Conservation (phyloP, 345 rosid genomes). For the Eucalyptus fibrosa region DNA sequence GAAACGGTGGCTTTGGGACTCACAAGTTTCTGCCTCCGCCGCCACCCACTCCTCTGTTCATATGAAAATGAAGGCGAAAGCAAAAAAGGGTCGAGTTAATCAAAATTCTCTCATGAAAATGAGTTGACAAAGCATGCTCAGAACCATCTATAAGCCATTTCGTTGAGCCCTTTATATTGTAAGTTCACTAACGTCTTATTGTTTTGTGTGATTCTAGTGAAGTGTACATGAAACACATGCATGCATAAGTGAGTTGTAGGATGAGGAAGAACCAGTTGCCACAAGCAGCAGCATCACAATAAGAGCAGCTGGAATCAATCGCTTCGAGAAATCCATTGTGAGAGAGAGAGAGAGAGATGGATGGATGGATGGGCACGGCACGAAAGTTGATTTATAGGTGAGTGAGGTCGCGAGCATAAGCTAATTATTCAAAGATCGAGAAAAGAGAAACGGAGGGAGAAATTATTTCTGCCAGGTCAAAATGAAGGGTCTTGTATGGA, state of each 20-base stretch:
- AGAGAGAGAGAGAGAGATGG: neutral
- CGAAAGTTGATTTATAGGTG: neutral
- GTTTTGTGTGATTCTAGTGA: neutral
- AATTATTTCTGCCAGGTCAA: neutral
- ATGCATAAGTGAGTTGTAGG: neutral
- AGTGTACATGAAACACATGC: neutral
- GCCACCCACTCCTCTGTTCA: too few relatives aligned
- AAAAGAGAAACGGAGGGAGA: neutral
- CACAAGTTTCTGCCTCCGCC: too few relatives aligned
- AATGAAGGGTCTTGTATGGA: neutral
- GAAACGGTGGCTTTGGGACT: too few relatives aligned
- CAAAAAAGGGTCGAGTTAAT: too few relatives aligned
- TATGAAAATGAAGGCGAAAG: too few relatives aligned
- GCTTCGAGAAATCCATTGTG: neutral
- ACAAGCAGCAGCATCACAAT: neutral
- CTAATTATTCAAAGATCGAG: neutral
- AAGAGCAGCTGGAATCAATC: neutral
- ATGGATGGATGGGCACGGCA: neutral
- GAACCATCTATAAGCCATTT: neutral
- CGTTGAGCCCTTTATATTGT: neutral
- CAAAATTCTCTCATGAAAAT: neutral
- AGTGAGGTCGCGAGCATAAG: neutral
- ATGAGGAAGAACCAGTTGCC: neutral
- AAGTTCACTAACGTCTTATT: neutral
- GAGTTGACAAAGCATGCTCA: neutral